Conservation (phyloP, 2,329 filamentous ascomycete species). For the Zasmidium cellare region DNA sequence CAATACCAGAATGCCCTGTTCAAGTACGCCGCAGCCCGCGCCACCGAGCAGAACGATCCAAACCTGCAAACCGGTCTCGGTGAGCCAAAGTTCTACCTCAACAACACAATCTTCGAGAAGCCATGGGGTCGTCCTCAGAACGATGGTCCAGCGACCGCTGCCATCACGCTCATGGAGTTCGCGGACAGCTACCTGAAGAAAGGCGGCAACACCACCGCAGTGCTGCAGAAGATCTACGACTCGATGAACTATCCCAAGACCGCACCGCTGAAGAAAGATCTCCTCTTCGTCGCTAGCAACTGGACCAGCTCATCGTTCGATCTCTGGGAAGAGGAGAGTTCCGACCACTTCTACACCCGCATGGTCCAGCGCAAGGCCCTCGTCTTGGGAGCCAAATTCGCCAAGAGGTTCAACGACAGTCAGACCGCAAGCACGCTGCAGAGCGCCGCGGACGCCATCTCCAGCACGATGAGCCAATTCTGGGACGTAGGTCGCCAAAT, state of each 20-base stretch:
- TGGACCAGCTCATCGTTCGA: constrained; percentile 32
- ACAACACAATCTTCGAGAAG: constrained; percentile 32
- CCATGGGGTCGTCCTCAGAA: constrained; percentile 38
- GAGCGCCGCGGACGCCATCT: constrained; percentile 27
- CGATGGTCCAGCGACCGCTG: constrained; percentile 34
- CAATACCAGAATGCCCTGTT: constrained; percentile 29
- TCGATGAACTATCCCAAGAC: constrained; percentile 23
- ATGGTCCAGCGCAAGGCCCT: constrained; percentile 34
- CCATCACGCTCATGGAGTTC: constrained; percentile 34
- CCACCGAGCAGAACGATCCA: constrained; percentile 34
- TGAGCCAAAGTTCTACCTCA: constrained; percentile 36
- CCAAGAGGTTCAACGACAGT: constrained; percentile 30
- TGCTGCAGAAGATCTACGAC: constrained; percentile 32
- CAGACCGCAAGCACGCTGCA: constrained; percentile 29
- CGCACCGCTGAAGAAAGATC: constrained; percentile 31
- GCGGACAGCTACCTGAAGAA: constrained; percentile 30
- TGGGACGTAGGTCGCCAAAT: constrained; percentile 33
- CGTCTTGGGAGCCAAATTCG: constrained; percentile 30
- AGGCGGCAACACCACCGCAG: constrained; percentile 27
- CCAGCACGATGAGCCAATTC: constrained; percentile 30
- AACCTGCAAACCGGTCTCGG: constrained; percentile 33
- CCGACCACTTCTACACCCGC: constrained; percentile 34
- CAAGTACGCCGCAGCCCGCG: constrained; percentile 29
- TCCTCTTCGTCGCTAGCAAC: constrained; percentile 34
- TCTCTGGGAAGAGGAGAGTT: constrained; percentile 35